Evolutionary conservation across 495 filamentous ascomycete genomes (phyloP).

Genomic region (Delitschia confertaspora): DNA sequence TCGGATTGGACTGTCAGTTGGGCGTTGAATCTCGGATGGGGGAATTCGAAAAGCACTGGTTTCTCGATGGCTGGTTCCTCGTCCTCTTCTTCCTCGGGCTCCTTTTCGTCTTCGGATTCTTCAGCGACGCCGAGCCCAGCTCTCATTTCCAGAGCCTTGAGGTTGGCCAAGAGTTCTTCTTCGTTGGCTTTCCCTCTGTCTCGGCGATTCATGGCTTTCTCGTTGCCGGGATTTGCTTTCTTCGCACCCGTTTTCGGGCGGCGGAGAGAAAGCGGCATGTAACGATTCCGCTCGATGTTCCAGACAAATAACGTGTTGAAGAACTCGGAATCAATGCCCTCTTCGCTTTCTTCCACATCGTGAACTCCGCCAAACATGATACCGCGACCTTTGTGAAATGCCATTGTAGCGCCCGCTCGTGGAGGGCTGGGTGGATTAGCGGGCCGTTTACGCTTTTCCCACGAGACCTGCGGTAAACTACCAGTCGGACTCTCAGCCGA

Average conservation of each 20-base stretch:
- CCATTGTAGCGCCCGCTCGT: conserved; percentile 83
- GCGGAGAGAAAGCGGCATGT: conserved; percentile 72
- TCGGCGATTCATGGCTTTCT: conserved; percentile 46
- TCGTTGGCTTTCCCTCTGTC: conserved; percentile 75
- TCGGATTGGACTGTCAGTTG: conserved; percentile 87
- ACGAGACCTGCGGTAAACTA: conserved; percentile 62
- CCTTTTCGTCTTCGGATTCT: conserved; percentile 43
- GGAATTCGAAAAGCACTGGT: conserved; percentile 59
- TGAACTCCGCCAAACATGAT: conserved; percentile 92
- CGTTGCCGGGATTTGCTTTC: conserved; percentile 53
- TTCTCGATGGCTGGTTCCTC: conserved; percentile 41
- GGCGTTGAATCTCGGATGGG: conserved; percentile 80
- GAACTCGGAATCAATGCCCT: conserved; percentile 93
- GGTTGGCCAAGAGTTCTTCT: conserved; percentile 76
- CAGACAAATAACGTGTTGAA: conserved; percentile 83
- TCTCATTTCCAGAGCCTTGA: conserved; percentile 75
- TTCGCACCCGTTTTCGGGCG: conserved; percentile 49
- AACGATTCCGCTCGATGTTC: conserved; percentile 90
- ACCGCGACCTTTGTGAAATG: conserved; percentile 82
- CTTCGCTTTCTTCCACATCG: conserved; percentile 86
- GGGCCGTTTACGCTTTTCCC: conserved; percentile 89
- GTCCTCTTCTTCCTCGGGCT: conserved; percentile 47
- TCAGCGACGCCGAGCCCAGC: conserved; percentile 52
- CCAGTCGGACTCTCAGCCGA: conserved; percentile 49
- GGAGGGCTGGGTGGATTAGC: conserved; percentile 78